Base-by-base conservation (phyloP, 352 stramenopile species). In the Pythium coloratum region DNA sequence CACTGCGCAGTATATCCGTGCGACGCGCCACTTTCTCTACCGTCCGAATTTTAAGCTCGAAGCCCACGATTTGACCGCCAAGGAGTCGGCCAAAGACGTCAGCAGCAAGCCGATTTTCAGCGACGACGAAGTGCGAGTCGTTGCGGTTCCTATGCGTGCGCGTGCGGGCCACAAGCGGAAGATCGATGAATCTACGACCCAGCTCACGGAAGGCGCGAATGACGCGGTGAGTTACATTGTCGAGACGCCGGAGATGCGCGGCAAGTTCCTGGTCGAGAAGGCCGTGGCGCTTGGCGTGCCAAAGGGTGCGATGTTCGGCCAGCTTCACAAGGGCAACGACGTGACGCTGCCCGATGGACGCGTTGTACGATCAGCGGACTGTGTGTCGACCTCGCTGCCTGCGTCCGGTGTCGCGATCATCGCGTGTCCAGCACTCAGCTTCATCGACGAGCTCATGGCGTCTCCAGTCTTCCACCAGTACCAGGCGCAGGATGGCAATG, bases 1-100 rank as follows among this genome's bases (percentile, higher is more conserved):
- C n/a, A 91, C 87, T 18, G 69, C 72, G 28, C 76, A 77, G 42
- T 95, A 94, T 54, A 69, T 96, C 26, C 72, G 70, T 30, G 89
- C 90, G 1, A 96, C 88, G n/a, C 78, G 87, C 24, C 88, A 96
- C 72, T 96, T 97, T 62, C 79, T 95, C 30, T 76, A 81, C 33
- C 81, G 86, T 58, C 82, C 84, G 0, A 58, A 86, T 12, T 92
- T 92, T 64, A 71, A 72, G 56, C 68, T 92, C 3, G 58, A 89
- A 49, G 73, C 76, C 2, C 71, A 66, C 2, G 82, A 92, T 44
- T 59, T 84, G 16, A 46, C 61, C 0, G 6, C 58, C 14, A 36
- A 55, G 3, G 3, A 64, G 14, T 36, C 65, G 16, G 7, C 50
- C 0, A 33, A 62, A 55, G 26, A 61, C 20, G 1, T n/a, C 0